Evolutionary conservation across 768 basidiomycete species (phyloP).

Genomic region (Xerocomus spinulosus): DNA sequence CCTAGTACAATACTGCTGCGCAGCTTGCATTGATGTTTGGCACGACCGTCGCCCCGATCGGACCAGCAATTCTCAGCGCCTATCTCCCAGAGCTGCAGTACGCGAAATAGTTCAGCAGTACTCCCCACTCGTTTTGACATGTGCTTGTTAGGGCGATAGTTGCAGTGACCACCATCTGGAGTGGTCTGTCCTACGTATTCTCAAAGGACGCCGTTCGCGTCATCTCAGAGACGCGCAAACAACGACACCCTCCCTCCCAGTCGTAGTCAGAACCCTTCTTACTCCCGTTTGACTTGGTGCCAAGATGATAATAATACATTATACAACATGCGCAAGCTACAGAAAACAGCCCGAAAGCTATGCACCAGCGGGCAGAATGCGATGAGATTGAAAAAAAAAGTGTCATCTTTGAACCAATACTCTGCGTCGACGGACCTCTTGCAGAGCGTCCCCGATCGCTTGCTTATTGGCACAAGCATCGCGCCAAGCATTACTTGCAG

Average conservation of each 20-base stretch:
- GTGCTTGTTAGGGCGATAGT: conserved; percentile 64
- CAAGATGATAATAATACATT: conserved; percentile 15
- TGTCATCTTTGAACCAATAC: conserved; percentile 18
- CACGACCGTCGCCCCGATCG: conserved; percentile 80
- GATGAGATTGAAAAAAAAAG: not conserved
- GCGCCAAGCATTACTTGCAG: conserved; percentile 59
- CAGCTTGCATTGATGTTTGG: conserved; percentile 89
- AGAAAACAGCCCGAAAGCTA: conserved; percentile 12
- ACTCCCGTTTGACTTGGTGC: not conserved
- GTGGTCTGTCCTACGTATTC: conserved; percentile 79
- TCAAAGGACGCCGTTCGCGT: conserved; percentile 71
- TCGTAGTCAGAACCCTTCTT: conserved; percentile 7
- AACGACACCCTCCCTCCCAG: conserved; percentile 25
- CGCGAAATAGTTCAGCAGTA: conserved; percentile 28
- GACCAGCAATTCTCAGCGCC: conserved; percentile 51
- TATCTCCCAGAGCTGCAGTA: conserved; percentile 72
- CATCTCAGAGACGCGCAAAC: conserved; percentile 36
- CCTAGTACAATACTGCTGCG: conserved; percentile 84
- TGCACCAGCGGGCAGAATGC: not conserved
- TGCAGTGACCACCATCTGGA: conserved; percentile 88
- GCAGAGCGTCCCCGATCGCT: conserved; percentile 59
- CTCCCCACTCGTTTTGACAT: conserved; percentile 1
- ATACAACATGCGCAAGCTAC: conserved; percentile 16
- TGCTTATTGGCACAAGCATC: conserved; percentile 56
- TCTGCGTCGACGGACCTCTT: conserved; percentile 62